Conservation (phyloP, 73 alveolate genomes). For the Uronychia binucleata region DNA sequence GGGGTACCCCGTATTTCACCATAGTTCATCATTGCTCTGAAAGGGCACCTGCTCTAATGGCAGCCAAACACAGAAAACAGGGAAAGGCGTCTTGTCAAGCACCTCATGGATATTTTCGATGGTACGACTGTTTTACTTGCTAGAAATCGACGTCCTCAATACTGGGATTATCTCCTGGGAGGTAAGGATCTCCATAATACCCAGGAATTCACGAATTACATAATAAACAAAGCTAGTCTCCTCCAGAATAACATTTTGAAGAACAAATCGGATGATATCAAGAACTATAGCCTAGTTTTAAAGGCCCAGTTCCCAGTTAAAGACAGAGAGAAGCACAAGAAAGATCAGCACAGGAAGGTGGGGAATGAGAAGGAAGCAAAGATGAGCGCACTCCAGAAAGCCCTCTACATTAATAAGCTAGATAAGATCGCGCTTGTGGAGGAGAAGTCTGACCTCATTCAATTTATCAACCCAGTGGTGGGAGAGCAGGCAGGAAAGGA, state of each 20-base stretch:
- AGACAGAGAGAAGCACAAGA: conserved; percentile 51
- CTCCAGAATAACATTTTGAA: conserved; percentile 50
- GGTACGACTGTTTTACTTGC: conserved; percentile 44
- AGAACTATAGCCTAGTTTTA: conserved; percentile 50
- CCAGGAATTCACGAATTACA: not conserved
- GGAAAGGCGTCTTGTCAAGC: conserved; percentile 61
- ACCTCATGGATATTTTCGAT: conserved; percentile 42
- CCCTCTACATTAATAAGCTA: conserved; percentile 63
- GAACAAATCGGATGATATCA: conserved; percentile 74
- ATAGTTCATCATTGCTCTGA: conserved; percentile 70
- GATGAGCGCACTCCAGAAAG: conserved; percentile 45
- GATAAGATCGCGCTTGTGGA: conserved; percentile 82
- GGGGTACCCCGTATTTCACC: not conserved
- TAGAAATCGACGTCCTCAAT: conserved; percentile 78
- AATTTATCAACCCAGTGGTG: conserved; percentile 72
- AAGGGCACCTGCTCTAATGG: conserved; percentile 80
- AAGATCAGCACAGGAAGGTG: not conserved
- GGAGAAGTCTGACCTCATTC: conserved; percentile 78
- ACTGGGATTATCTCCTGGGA: conserved; percentile 84
- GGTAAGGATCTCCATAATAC: conserved; percentile 43
- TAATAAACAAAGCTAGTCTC: conserved; percentile 78
- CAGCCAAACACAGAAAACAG: conserved; percentile 70
- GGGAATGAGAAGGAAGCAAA: conserved; percentile 1
- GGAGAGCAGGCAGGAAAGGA: conserved; percentile 64
- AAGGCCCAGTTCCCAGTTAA: conserved; percentile 32